Evolutionary conservation across 1,284 basidiomycete species (phyloP).

Genomic region (Papiliotrema flavescens): DNA sequence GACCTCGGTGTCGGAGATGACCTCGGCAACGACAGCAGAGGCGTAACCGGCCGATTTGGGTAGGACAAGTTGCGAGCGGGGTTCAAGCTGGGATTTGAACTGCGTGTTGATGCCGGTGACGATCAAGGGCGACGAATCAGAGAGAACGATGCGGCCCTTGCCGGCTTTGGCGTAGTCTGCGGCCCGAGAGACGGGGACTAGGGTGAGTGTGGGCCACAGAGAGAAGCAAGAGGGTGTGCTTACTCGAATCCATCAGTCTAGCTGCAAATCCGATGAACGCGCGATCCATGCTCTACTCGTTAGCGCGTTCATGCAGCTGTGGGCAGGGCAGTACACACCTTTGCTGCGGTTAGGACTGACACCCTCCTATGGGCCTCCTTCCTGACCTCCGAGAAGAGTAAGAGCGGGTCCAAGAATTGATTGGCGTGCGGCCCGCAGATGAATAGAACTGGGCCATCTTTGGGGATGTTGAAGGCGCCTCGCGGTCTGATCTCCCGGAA

Average conservation of each 20-base stretch:
- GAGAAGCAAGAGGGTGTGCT: conserved; percentile 45
- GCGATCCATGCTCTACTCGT: conserved; percentile 40
- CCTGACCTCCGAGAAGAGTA: conserved; percentile 82
- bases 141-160: conserved; percentile 68
- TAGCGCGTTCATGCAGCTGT: not conserved
- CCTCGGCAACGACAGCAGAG: conserved; percentile 78
- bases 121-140: conserved; percentile 69
- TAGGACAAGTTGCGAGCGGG: conserved; percentile 83
- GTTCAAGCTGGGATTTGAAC: conserved; percentile 73
- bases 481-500: conserved; percentile 91
- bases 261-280: conserved; percentile 72
- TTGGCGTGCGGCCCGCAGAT: conserved; percentile 96
- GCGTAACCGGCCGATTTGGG: conserved; percentile 76
- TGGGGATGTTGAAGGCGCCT: conserved; percentile 92
- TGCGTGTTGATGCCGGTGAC: conserved; percentile 73
- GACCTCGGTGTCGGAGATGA: conserved; percentile 80
- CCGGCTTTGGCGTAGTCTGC: conserved; percentile 82
- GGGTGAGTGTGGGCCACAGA: not conserved
- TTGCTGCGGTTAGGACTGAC: conserved; percentile 89
- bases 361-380: conserved; percentile 80
- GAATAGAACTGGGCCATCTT: conserved; percentile 90
- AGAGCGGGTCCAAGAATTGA: conserved; percentile 92
- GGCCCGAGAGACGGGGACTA: conserved; percentile 90
- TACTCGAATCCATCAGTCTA: conserved; percentile 84
- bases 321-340: conserved; percentile 44